Base-by-base conservation (phyloP, 305 asterid genomes). In the Solanum aculeatissimum region DNA sequence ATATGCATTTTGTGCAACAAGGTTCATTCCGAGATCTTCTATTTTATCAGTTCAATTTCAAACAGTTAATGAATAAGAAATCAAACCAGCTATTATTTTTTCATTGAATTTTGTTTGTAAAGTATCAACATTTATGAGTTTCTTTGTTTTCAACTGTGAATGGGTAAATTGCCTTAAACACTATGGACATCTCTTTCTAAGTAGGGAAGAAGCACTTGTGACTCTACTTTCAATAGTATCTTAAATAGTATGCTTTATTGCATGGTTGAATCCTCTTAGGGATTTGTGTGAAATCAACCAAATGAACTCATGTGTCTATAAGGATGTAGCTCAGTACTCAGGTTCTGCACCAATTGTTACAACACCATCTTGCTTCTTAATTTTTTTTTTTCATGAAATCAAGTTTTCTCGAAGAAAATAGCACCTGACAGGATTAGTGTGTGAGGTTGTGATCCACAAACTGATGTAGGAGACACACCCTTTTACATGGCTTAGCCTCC, bases 1-100 rank as follows among this genome's bases (percentile, higher is more conserved):
- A 82, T 91, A 82, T 66, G 92, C 83, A 32, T 91, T 88, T 89
- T 87, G 69, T 81, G 87, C 87, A 35, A 90, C 82, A 93, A 95
- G 98, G 99, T 97, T 62, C 60, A 69, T 80, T 80, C 87, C 62
- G 69, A 79, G 83, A 83, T 86, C 87, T 60, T 49, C 63, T 75
- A 75, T 23, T 60, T 60, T 81, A 45, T 57, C 27, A 75, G 27
- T 75, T 70, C 27, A 9, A 27, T 27, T 49, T 27, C 27, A 16
- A 75, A 10, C 62, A 27, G 9, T 75, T 49, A 49, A 49, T 18
- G 82, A 49, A 75, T 25, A 75, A 49, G 63, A 75, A 75, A 27
- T 49, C 25, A 49, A 75, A 49, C 45, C 58, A 49, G 57, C 3
- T 49, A 49, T 75, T 83, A 79, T 69, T 60, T 84, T 80, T 74